Base-by-base conservation (phyloP, 768 basidiomycete species). In the Psilocybe cyanescens region DNA sequence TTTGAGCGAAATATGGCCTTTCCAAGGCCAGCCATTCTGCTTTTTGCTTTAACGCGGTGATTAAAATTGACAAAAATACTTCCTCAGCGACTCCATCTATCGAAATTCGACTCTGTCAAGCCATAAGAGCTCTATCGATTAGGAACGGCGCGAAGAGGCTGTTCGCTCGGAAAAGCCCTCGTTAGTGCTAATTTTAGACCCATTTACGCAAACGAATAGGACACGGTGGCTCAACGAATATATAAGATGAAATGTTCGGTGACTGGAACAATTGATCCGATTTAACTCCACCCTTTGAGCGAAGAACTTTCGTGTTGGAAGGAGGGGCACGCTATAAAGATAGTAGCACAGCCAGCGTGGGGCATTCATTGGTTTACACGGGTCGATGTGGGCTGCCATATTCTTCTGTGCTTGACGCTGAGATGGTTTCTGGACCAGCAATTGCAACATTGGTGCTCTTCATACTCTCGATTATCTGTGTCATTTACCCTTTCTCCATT, bases 391-490 rank as follows among this genome's bases (percentile, higher is more conserved):
- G 17, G 24, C 3, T 16, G 14, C 41, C 16, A 44, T 30, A 24
- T 47, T 28, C n/a, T 28, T 14, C 24, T 31, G 41, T 16, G 19
- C 8, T 41, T 37, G n/a, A 48, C 17, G 9, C 29, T 28, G 41
- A 45, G 28, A 66, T 67, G 66, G 62, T 78, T 9, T 73, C 79
- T 14, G 77, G 78, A 14, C 74, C 72, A 46, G 74, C 83, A 12
- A 80, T 85, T 41, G 80, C 76, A 44, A 86, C 85, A 1, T 65
- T 86, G 60, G 75, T 83, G 53, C 57, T 86, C 8, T 86, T 86
- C 73, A 73, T 86, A 53, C 39, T 82, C 30, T 86, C 85, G 4
- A 86, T 83, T 44, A 67, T 78, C 57, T 81, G 81, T 59, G 85
- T 86, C 0, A 85, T 86, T 46, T 71, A 68, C 17, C 81, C 83